Evolutionary conservation across 129 eudicot genomes (phyloP).

Genomic region (Flaveria linearis): DNA sequence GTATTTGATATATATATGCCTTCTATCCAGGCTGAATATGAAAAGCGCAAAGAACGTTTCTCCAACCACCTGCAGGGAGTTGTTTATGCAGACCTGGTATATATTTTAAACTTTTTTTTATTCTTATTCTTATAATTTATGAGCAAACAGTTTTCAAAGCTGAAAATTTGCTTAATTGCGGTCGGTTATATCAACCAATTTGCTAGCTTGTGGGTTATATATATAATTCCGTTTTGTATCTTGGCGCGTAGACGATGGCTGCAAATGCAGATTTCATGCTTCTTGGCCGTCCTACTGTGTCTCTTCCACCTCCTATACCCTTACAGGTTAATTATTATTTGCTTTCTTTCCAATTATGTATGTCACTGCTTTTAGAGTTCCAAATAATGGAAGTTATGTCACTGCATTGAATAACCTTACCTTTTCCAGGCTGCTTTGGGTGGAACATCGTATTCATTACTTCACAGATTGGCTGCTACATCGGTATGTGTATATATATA

Average conservation of each 20-base stretch:
- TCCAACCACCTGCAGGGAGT: constrained; percentile 73
- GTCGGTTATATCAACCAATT: too few relatives aligned
- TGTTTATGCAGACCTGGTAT: constrained; percentile 94
- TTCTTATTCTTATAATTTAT: too few relatives aligned
- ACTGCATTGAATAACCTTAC: constrained; percentile 10
- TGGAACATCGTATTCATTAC: too few relatives aligned
- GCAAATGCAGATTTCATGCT: constrained; percentile 95
- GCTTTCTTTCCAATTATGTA: neutral
- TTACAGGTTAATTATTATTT: constrained; percentile 47
- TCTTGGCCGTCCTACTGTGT: constrained; percentile 79
- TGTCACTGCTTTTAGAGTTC: neutral
- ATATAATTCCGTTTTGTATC: neutral
- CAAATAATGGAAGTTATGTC: constrained; percentile 33
- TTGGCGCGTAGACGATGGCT: constrained; percentile 67
- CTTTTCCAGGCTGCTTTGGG: constrained; percentile 66
- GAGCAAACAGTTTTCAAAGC: too few relatives aligned
- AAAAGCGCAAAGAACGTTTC: constrained; percentile 77
- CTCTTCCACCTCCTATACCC: constrained; percentile 21
- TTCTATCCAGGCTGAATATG: constrained; percentile 90
- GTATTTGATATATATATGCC: constrained; percentile 11
- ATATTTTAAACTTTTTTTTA: too few relatives aligned
- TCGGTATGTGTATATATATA: constrained; percentile 50
- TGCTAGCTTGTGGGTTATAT: neutral
- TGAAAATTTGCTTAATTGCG: too few relatives aligned
- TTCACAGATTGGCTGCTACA: constrained; percentile 75